These are phyloP conservation scores for Leishmania gerbilli DNA, from an alignment of 208 protist genomes.

Conservation along the genomic window DNA sequence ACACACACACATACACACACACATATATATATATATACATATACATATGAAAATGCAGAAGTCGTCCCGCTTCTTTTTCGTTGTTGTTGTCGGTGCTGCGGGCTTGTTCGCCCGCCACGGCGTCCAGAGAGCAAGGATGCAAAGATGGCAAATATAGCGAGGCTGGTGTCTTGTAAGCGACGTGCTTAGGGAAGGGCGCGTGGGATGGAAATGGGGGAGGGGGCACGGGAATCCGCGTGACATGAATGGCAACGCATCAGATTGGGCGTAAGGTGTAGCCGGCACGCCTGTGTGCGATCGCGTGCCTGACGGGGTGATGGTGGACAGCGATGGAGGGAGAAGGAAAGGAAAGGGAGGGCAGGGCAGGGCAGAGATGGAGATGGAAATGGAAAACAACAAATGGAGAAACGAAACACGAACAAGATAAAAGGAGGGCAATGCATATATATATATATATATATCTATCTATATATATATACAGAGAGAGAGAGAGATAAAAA, in stretches of 20 bases:
- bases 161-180: background rate
- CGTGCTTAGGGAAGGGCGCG: background rate
- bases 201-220: background rate
- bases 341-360: background rate
- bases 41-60: background rate
- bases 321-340: background rate
- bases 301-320: background rate
- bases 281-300: background rate
- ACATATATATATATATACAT: background rate
- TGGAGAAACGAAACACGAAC: background rate
- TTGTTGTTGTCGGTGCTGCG: background rate
- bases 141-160: background rate
- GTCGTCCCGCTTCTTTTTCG: background rate
- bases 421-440: background rate
- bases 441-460: too few relatives aligned
- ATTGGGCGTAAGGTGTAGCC: background rate
- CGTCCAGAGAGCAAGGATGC: background rate
- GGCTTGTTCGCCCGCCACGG: background rate
- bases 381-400: background rate
- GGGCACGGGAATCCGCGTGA: background rate
- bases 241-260: background rate
- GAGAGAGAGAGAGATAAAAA: background rate
- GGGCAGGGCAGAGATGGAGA: conserved; percentile 5
- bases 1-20: background rate
- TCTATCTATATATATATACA: too few relatives aligned